A percentile compares a stretch with the other conserved stretches of the same genome.
These are phyloP conservation scores for Ananas comosus DNA, from an alignment of 176 grass and related monocot genomes.

Conservation along the genomic window DNA sequence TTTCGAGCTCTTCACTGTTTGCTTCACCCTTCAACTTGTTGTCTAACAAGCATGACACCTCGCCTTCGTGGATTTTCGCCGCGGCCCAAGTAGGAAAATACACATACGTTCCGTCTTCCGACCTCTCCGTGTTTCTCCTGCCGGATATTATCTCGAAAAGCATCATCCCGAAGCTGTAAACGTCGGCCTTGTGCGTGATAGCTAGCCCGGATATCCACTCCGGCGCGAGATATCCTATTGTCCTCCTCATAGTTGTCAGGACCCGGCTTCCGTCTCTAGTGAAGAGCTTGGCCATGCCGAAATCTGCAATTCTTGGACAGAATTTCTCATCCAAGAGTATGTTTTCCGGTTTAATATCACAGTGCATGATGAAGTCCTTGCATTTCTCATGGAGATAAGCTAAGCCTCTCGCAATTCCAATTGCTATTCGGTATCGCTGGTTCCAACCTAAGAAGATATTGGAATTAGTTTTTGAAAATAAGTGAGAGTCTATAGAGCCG, in stretches of 20 bases:
- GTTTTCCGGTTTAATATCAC: no score
- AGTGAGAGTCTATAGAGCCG: conserved; percentile 25
- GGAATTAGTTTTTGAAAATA: conserved; percentile 8
- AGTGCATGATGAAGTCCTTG: no score
- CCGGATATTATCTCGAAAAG: conserved; percentile 29
- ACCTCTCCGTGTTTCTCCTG: conserved; percentile 5
- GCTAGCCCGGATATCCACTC: conserved; percentile 26
- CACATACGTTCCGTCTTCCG: background rate
- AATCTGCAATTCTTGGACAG: conserved; percentile 26
- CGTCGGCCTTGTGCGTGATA: conserved; percentile 27
- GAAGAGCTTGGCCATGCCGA: conserved; percentile 38
- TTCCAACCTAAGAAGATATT: conserved; percentile 17
- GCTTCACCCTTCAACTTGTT: background rate
- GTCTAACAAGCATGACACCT: background rate
- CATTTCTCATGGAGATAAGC: no score
- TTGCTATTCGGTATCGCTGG: no score
- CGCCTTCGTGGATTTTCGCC: background rate
- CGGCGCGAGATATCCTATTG: conserved; percentile 30
- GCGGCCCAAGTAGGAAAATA: conserved; percentile 23
- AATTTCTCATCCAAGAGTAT: no score
- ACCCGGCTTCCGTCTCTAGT: conserved; percentile 27
- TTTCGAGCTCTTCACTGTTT: conserved; percentile 10
- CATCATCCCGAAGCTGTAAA: conserved; percentile 37
- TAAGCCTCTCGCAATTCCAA: no score
- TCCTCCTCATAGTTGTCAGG: conserved; percentile 31